Conservation (phyloP, 1,284 basidiomycete species). For the Pyrrhoderma lamaoense region DNA sequence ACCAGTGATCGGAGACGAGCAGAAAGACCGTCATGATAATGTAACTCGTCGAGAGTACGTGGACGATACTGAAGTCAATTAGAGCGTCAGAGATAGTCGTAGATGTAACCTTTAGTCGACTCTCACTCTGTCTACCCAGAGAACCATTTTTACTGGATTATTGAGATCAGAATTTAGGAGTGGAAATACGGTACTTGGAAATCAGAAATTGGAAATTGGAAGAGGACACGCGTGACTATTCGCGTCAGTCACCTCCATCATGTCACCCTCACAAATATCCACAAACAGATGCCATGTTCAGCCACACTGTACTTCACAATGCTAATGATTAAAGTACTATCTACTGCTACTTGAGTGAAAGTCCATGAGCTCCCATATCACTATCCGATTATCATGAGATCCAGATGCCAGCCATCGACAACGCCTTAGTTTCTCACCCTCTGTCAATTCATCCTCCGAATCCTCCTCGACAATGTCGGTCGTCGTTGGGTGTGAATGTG, state of each 20-base stretch:
- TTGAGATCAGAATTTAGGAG: no score
- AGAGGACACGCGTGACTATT: no score
- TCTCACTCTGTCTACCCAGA: constrained; percentile 82
- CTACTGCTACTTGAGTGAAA: constrained; percentile 46
- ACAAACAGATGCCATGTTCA: background rate
- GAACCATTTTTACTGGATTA: constrained; percentile 50
- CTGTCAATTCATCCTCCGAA: constrained; percentile 41
- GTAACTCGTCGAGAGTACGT: constrained; percentile 74
- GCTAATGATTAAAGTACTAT: background rate
- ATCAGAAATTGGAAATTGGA: no score
- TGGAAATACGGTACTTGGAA: no score
- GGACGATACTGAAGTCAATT: constrained; percentile 67
- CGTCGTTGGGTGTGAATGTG: constrained; percentile 25
- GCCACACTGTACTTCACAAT: no score
- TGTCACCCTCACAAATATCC: no score
- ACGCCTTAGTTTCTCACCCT: constrained; percentile 44
- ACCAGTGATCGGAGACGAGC: constrained; percentile 77
- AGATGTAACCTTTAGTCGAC: no score
- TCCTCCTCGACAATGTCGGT: constrained; percentile 21
- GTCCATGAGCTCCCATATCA: constrained; percentile 71
- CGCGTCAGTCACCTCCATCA: no score
- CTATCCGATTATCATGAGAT: constrained; percentile 67
- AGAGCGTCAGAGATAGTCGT: background rate
- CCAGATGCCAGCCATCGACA: constrained; percentile 66
- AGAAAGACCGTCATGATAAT: constrained; percentile 85